Evolutionary conservation across 768 basidiomycete genomes (phyloP), one percentile per base, ranked within the genome.

Genomic region (Fomitopsis serialis): DNA sequence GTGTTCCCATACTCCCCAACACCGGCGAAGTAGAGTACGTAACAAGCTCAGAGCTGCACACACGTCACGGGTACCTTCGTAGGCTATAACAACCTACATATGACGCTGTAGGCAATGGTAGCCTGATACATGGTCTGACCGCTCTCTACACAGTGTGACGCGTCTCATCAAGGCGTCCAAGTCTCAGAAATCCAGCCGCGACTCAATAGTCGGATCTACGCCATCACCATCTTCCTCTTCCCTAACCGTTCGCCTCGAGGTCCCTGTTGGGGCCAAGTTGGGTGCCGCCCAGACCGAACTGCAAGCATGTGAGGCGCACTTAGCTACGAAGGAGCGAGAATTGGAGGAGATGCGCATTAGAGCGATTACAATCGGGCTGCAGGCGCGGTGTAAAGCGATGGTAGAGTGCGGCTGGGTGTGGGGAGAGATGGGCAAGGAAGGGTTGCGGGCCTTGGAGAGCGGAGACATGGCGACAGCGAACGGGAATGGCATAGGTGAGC

Each of bases 271-370:
- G 29, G 56, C 69, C 17, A 89, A 88, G 62, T 75, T 89, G 8
- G 72, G 72, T 0, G 70, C 79, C 2, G 88, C 89, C 0, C 90
- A 92, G 58, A 72, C 84, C 0, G 87, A 92, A 57, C 72, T 92
- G 19, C 89, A 90, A 60, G 91, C 88, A 9, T 93, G 91, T 65
- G 90, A 93, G 63, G 72, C 78, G 0, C 86, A 86, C 51, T 75
- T 93, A 2, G 84, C 84, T 0, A 54, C 70, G 24, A 89, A 89
- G 64, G 89, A 93, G 63, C 75, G 70, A 19, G 84, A 84, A 53
- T 75, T 91, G 7, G 78, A 78, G 5, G 61, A 63, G 0, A 70
- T 76, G 45, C 74, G 89, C 0, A 66, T 72, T n/a, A 70, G 70
- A n/a, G 73, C 84, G 8, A 74, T 89, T 12, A 72, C 76, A 6